Conservation (phyloP, 345 rosid genomes). For the Xanthoceras sorbifolium region DNA sequence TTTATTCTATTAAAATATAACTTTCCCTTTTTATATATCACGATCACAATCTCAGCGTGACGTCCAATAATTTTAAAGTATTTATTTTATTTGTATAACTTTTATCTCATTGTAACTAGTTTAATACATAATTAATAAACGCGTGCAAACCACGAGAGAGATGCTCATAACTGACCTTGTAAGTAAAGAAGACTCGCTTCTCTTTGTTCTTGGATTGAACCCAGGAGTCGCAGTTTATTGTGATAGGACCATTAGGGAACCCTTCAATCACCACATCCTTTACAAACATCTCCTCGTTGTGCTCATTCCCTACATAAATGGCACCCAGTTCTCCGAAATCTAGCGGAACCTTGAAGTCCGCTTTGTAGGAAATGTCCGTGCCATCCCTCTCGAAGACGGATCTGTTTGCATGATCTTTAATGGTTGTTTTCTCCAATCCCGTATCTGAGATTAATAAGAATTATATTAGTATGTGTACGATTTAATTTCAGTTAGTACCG, state of each 20-base stretch:
- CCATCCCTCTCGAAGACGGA: slow-evolving; percentile 9
- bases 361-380: slow-evolving; percentile 45
- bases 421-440: slow-evolving; percentile 43
- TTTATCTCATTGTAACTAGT: too few species aligned
- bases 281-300: slow-evolving; percentile 63
- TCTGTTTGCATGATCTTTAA: slow-evolving; percentile 52
- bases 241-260: slow-evolving; percentile 33
- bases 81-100: too few species aligned
- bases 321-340: slow-evolving; percentile 73
- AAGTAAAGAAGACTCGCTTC: slow-evolving; percentile 65
- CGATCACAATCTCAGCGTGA: too few species aligned
- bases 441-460: slow-evolving; percentile 34
- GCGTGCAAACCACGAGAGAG: background rate
- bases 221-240: slow-evolving; percentile 60
- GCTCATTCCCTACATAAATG: slow-evolving; percentile 63
- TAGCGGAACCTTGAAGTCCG: slow-evolving; percentile 48
- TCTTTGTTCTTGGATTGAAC: slow-evolving; percentile 55
- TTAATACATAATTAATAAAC: too few species aligned
- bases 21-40: too few species aligned
- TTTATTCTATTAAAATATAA: too few species aligned
- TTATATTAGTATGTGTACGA: background rate
- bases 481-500: too few species aligned
- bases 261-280: slow-evolving; percentile 54
- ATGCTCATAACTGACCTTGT: slow-evolving; percentile 40
- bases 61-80: too few species aligned